Evolutionary conservation across 2,329 filamentous ascomycete species (phyloP), one percentile per base, ranked within the genome.

Genomic region (Monilinia aucupariae): DNA sequence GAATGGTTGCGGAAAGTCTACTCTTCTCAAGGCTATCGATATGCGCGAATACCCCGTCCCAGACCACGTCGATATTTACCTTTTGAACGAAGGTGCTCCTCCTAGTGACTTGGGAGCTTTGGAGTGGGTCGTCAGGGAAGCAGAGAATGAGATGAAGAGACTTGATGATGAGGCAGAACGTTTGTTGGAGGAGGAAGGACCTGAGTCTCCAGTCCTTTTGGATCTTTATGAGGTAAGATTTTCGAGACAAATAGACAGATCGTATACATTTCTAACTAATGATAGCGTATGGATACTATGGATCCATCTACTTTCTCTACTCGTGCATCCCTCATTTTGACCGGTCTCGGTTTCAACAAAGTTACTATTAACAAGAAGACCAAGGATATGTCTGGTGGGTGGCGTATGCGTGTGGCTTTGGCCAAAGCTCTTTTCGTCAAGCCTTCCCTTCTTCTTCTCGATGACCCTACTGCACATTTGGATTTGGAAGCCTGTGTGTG

Each of bases 341-440:
- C 94, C 62, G 94, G 94, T 92, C 89, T 99, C 64, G 94, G 94
- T 70, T 99, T 99, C 86, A 96, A 99, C 87, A 97, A 97, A 83
- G 80, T 79, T 71, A 99, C 96, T 63, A 97, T 99, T 75, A 82
- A 96, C 78, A 99, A 99, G 86, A 97, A 96, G 87, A 99, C 96
- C 73, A 99, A 97, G 85, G 96, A 99, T 78, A 99, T 99, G 96
- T 99, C 94, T 69, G 94, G 94, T 91, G 94, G 94, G 72, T 99
- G 94, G 94, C 88, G 93, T 83, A 99, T 99, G 94, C 91, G 96
- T 85, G 94, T 99, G 64, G 94, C 94, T 64, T 87, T 99, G 66
- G 94, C 85, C 76, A 97, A 97, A 83, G 94, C 94, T 64, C 88
- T 99, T 60, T 99, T 99, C 82, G 93, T 99, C 80, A 96, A 96